Base-by-base conservation (phyloP, 352 stramenopile species). In the Bremia lactucae region DNA sequence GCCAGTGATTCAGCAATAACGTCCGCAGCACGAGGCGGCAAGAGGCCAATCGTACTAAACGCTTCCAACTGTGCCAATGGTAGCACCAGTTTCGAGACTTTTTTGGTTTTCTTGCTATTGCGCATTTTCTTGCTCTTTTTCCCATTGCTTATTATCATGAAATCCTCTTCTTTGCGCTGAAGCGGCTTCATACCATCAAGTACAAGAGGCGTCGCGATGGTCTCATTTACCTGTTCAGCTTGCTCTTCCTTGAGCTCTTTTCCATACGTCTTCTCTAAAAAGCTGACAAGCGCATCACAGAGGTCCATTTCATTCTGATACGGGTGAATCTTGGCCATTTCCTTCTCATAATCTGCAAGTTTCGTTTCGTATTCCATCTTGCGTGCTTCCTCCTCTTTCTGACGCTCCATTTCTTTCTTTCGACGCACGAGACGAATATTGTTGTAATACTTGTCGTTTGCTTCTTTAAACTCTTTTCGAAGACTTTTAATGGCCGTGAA, bases 221-320 rank as follows among this genome's bases (percentile, higher is more conserved):
- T 57, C n/a, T 68, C 57, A 6, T 60, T 38, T 10, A 59, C 51
- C 34, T 70, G 70, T 10, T 83, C 55, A 15, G 51, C 39, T 15
- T 46, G 26, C 15, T 64, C 59, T 2, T 80, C 64, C 50, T 85
- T 83, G 25, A 89, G 63, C 42, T 92, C 80, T 58, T 89, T 92
- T 34, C 64, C 52, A 58, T 96, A 98, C 13, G 72, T 93, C 40
- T 85, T 94, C 50, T 96, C 83, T 34, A 98, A 57, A 63, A 96
- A 97, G 14, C 80, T 63, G 0, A 95, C 73, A 9, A 98, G 72
- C 34, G 90, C 95, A 48, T 97, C 90, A 52, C 91, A 97, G 6
- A 98, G 70, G 54, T 93, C 85, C 72, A 97, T 93, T 57, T 98
- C 91, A 53, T 97, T 87, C 68, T 98, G 91, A 64, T 96, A 97